Evolutionary conservation across 2,329 filamentous ascomycete species (phyloP), one percentile per base, ranked within the genome.

Genomic region (Trichocomaceae sp.): DNA sequence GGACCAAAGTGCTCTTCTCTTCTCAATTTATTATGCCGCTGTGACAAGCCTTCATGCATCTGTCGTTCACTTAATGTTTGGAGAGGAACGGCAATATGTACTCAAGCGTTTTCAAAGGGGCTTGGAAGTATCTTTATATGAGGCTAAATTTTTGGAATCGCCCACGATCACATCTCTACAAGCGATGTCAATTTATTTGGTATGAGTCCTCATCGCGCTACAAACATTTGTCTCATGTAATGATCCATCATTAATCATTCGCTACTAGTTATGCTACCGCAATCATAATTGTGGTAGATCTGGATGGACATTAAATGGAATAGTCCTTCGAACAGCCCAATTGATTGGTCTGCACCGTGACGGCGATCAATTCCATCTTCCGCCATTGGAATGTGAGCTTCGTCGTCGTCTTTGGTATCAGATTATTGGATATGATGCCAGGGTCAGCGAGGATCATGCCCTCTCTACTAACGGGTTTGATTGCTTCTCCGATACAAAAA

Each of bases 371-470:
- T 79, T 75, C 57, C 66, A 64, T 22, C 69, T 79, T 12, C 62
- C 72, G 8, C 73, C 77, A 0, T 80, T 80, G 57, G 75, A 80
- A 42, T 69, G 76, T 12, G 78, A 81, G 60, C 77, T 79, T 68
- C 70, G 77, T 4, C 70, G 77, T 33, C 67, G 77, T n/a, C 66
- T 79, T 19, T 80, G 77, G 78, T 80, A 77, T 76, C 76, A 79
- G 57, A 69, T 83, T 0, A 75, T 78, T 33, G 74, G 77, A 1
- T 70, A 79, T 0, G 81, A 83, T 54, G 72, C 74, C 2, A 67
- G 78, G 50, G 75, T 78, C 0, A 76, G 76, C 2, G 80, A 83
- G 59, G 80, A 82, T 56, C 78, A 82, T 57, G 80, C 81, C 1
- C 75, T 74, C 48, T 75, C 77, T 59, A 74, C 75, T 3, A 75